Conservation (phyloP, 805 yeast genomes). For the Nakazawaea ernobii region DNA sequence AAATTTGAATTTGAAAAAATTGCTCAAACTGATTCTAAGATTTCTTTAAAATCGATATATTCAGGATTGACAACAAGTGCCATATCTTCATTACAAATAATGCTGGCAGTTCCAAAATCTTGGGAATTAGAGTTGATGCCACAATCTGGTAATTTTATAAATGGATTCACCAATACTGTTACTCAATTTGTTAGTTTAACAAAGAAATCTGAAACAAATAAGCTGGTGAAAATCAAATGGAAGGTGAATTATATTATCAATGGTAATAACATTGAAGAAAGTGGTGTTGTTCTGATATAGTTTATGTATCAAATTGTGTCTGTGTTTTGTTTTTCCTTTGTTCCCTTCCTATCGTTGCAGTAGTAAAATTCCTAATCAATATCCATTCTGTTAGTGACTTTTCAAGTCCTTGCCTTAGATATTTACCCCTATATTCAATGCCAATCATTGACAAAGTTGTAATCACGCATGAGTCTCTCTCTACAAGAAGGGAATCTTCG, state of each 20-base stretch:
- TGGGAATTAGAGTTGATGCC: constrained; percentile 54
- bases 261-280: constrained; percentile 45
- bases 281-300: constrained; percentile 39
- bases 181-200: constrained; percentile 43
- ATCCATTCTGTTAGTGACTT: too few species aligned
- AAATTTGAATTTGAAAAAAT: constrained; percentile 41
- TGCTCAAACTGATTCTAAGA: constrained; percentile 29
- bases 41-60: constrained; percentile 42
- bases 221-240: constrained; percentile 69
- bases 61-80: constrained; percentile 43
- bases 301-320: not conserved
- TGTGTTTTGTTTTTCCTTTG: not conserved
- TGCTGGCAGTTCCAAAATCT: constrained; percentile 67
- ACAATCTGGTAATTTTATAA: constrained; percentile 51
- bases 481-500: too few species aligned
- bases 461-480: too few species aligned
- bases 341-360: not conserved
- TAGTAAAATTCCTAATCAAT: not conserved
- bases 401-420: too few species aligned
- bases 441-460: too few species aligned
- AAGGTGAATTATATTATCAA: constrained; percentile 51
- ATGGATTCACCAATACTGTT: constrained; percentile 40
- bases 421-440: not conserved
- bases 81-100: constrained; percentile 47
- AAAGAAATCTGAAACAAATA: constrained; percentile 24